Evolutionary conservation across 2,329 filamentous ascomycete genomes (phyloP).

Genomic region (Apiospora arundinis): DNA sequence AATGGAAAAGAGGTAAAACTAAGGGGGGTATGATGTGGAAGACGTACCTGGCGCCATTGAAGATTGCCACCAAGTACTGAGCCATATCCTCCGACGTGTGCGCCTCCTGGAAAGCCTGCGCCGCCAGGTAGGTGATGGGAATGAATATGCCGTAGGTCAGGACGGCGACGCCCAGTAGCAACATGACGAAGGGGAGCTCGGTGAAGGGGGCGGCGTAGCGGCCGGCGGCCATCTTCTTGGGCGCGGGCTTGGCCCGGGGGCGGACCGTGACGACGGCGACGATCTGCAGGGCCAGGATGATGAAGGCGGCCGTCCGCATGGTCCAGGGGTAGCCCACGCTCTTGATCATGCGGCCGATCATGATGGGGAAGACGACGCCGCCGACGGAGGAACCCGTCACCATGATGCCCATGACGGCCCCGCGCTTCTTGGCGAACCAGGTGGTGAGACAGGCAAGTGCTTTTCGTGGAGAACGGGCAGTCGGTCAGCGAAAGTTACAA

Average conservation of each 20-base stretch:
- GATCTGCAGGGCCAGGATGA: constrained; percentile 43
- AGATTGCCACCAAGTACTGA: constrained; percentile 60
- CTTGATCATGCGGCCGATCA: constrained; percentile 58
- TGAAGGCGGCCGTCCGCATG: constrained; percentile 44
- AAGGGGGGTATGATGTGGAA: not conserved
- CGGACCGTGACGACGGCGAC: constrained; percentile 41
- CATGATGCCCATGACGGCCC: constrained; percentile 54
- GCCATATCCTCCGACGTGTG: constrained; percentile 50
- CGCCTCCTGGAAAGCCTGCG: constrained; percentile 48
- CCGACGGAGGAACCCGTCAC: constrained; percentile 57
- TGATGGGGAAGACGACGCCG: constrained; percentile 62
- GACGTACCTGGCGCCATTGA: constrained; percentile 50
- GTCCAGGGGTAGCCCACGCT: constrained; percentile 50
- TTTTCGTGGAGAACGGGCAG: not conserved
- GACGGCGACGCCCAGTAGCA: constrained; percentile 56
- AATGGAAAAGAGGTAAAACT: constrained; percentile 26
- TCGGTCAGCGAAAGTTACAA: not conserved
- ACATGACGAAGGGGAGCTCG: constrained; percentile 53
- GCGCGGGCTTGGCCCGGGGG: constrained; percentile 42
- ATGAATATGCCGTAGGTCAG: constrained; percentile 65
- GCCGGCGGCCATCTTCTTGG: constrained; percentile 48
- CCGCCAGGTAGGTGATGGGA: constrained; percentile 56
- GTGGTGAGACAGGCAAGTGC: constrained; percentile 23
- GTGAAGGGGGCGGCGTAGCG: constrained; percentile 55
- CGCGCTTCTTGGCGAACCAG: constrained; percentile 56